Conservation (phyloP, 257 asterid species). For the Pogostemon cablin region DNA sequence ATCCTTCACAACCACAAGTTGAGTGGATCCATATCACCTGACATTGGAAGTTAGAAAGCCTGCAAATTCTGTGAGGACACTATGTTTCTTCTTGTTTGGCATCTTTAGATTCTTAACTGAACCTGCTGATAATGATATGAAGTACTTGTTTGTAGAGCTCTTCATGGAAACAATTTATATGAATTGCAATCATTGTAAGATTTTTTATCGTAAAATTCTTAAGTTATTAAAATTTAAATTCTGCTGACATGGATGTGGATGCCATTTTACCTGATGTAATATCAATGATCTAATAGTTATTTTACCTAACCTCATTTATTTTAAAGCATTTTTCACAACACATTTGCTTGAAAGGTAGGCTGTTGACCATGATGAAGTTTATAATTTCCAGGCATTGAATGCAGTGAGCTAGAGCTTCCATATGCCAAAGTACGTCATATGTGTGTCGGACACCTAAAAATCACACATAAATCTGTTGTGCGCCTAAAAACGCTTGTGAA, state of each 20-base stretch:
- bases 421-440: slow-evolving; percentile 15
- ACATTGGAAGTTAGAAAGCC: slow-evolving; percentile 71
- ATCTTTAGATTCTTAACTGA: neutral
- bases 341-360: slow-evolving; percentile 13
- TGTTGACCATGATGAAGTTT: slow-evolving; percentile 12
- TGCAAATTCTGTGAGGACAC: slow-evolving; percentile 67
- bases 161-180: slow-evolving; percentile 76
- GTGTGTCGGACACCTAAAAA: neutral
- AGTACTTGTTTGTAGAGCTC: slow-evolving; percentile 55
- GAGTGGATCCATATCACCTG: slow-evolving; percentile 78
- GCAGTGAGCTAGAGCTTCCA: slow-evolving; percentile 25
- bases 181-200: slow-evolving; percentile 67
- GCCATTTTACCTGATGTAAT: neutral
- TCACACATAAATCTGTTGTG: neutral
- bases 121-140: slow-evolving; percentile 38
- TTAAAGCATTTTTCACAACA: slow-evolving; percentile 6
- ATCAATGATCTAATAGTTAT: slow-evolving; percentile 7
- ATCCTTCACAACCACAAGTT: slow-evolving; percentile 78
- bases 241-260: neutral
- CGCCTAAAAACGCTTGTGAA: slow-evolving; percentile 1
- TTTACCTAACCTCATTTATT: neutral
- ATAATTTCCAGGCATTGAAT: slow-evolving; percentile 1
- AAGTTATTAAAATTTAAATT: neutral
- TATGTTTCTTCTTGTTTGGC: slow-evolving; percentile 26
- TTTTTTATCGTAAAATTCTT: slow-evolving; percentile 18